Evolutionary conservation across 1,284 basidiomycete species (phyloP), one percentile per base, ranked within the genome.

Genomic region (Cryptococcus jaspeensis): DNA sequence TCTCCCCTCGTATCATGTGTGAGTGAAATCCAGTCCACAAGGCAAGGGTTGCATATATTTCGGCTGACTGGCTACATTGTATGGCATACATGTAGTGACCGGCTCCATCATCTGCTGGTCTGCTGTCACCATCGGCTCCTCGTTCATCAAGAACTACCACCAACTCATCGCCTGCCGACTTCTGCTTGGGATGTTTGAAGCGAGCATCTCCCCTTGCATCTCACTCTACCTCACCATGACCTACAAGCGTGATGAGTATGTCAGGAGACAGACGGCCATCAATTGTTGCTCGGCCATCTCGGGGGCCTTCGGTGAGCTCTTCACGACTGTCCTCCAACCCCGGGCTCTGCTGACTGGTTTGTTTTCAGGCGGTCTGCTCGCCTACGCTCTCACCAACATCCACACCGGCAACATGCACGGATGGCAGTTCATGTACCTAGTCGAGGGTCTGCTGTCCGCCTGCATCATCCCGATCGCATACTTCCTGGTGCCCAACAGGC

Each of bases 371-470:
- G 39, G 39, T 40, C 12, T 40, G 20, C 39, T 40, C 20, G 39
- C 39, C 39, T 40, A 40, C 39, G 39, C 39, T 18, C 39, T 40
- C 20, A 40, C 39, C 39, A 40, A 40, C 39, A 40, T 40, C 12
- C 56, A 66, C 15, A 50, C 46, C 8, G 57, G 53, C 6, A 44
- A n/a, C 16, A 36, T 63, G 23, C 51, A 55, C 9, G 64, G 64
- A 15, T 65, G 61, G 61, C 64, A 65, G 49, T 63, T 52, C 37
- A 52, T 65, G 25, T 65, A 63, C 44, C 49, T 58, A 49, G 61
- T 63, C 48, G 64, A 63, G 46, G 66, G 67, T 3, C 15, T 59
- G n/a, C 51, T 71, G 22, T 64, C 69, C 1, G 25, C 60, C 20
- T 32, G 44, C 2, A 49, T 65, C 13, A 55, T 45, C 5, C 62